phyloP scores from a whole-genome alignment of 2,329 filamentous ascomycete species.

The Claviceps africana region DNA sequence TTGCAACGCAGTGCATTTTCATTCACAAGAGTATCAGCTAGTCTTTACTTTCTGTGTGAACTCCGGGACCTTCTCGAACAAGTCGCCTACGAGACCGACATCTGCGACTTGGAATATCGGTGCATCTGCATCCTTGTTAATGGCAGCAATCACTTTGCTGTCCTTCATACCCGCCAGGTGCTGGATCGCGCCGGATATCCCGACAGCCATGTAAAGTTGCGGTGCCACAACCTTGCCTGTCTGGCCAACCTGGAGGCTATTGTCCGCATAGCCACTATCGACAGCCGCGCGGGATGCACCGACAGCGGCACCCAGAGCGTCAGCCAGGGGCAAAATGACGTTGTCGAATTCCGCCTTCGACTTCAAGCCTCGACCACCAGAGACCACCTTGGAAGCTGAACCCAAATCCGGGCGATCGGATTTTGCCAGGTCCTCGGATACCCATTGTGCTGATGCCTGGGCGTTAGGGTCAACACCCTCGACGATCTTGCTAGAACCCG shows the following conservation, averaged over 20 bases:
- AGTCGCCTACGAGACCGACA: constrained; percentile 84
- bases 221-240: constrained; percentile 98
- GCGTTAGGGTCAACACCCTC: constrained; percentile 74
- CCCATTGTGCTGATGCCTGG: constrained; percentile 65
- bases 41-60: constrained; percentile 86
- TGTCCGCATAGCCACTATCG: constrained; percentile 94
- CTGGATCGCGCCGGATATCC: constrained; percentile 94
- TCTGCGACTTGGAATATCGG: constrained; percentile 98
- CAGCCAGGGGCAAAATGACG: constrained; percentile 81
- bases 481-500: constrained; percentile 62
- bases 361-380: constrained; percentile 86
- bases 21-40: constrained; percentile 12
- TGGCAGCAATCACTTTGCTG: constrained; percentile 96
- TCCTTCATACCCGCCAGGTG: constrained; percentile 99
- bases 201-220: constrained; percentile 85
- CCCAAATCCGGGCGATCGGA: constrained; percentile 87
- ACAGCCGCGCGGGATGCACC: constrained; percentile 91
- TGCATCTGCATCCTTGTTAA: constrained; percentile 95
- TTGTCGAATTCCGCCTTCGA: constrained; percentile 96
- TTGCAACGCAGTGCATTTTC: neutral
- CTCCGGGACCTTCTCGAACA: constrained; percentile 93
- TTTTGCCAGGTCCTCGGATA: constrained; percentile 84
- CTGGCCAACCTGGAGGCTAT: constrained; percentile 94
- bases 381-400: constrained; percentile 81
- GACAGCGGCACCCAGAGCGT: constrained; percentile 86